These are phyloP conservation scores for Taxillus chinensis DNA, from an alignment of 164 flowering plant genomes.

Conservation along the genomic window DNA sequence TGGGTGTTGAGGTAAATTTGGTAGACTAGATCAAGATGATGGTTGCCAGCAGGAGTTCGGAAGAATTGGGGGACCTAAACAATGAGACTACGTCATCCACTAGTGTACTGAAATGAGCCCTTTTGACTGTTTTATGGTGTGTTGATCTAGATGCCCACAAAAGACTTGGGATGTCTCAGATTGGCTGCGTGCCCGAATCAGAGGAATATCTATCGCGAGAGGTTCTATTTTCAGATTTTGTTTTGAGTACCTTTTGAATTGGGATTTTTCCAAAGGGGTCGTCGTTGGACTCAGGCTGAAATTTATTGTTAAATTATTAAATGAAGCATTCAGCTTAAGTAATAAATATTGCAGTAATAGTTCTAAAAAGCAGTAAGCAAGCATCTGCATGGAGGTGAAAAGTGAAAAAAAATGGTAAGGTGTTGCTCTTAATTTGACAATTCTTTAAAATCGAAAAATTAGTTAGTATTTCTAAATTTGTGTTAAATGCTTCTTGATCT, in stretches of 20 bases:
- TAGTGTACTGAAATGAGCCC: conserved; percentile 67
- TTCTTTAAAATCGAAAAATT: not conserved
- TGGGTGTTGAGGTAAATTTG: conserved; percentile 53
- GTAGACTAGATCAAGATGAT: conserved; percentile 88
- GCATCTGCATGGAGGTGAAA: too few species aligned
- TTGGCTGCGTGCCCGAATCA: conserved; percentile 81
- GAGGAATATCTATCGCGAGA: conserved; percentile 79
- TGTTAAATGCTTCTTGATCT: not conserved
- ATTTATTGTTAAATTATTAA: too few species aligned
- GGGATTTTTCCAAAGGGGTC: not conserved
- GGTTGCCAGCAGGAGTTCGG: conserved; percentile 70
- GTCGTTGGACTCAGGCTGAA: not conserved
- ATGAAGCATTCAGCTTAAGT: too few species aligned
- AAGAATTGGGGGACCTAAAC: conserved; percentile 79
- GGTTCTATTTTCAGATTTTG: conserved; percentile 27
- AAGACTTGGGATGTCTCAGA: conserved; percentile 83
- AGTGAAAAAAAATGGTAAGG: too few species aligned
- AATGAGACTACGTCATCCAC: conserved; percentile 40
- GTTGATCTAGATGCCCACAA: conserved; percentile 76
- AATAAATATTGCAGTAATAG: too few species aligned
- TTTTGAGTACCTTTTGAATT: not conserved
- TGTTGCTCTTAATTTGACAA: not conserved
- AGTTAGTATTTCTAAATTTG: not conserved
- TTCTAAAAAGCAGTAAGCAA: too few species aligned
- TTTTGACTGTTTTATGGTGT: conserved; percentile 78